Conservation (phyloP, 305 asterid genomes). For the Rubia peregrina region DNA sequence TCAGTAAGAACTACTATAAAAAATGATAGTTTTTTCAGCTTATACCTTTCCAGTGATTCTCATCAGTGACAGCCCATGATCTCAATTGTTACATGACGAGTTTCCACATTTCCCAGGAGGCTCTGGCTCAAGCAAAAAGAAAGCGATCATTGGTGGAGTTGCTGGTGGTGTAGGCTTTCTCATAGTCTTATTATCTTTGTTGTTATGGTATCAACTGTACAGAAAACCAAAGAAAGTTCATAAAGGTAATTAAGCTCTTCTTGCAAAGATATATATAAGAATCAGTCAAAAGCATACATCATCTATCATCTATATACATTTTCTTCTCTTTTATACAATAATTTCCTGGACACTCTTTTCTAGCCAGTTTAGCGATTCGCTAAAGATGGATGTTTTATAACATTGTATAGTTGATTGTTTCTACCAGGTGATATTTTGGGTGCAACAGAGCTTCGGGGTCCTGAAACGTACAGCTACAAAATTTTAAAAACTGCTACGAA, state of each 20-base stretch:
- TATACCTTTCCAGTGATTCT: neutral
- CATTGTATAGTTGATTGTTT: neutral
- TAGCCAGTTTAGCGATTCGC: neutral
- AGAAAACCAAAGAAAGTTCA: slow-evolving; percentile 31
- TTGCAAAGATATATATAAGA: neutral
- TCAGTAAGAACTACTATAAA: no score
- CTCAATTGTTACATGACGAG: neutral
- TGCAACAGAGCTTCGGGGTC: slow-evolving; percentile 75
- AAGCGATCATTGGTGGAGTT: slow-evolving; percentile 61
- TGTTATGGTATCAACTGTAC: slow-evolving; percentile 40
- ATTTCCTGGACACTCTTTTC: neutral
- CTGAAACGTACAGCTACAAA: slow-evolving; percentile 48
- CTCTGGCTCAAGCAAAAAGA: slow-evolving; percentile 48
- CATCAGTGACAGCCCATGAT: neutral
- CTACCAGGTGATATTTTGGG: slow-evolving; percentile 53
- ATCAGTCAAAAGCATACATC: neutral
- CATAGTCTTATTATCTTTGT: slow-evolving; percentile 33
- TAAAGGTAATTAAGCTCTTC: slow-evolving; percentile 32
- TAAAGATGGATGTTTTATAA: neutral
- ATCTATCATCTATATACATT: neutral
- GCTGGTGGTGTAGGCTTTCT: slow-evolving; percentile 61
- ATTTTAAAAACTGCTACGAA: slow-evolving; percentile 62
- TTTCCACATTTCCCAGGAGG: slow-evolving; percentile 29
- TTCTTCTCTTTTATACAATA: neutral
- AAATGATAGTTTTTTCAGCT: no score